Conservation (phyloP, 2,329 filamentous ascomycete genomes). For the Venturia oleaginea region DNA sequence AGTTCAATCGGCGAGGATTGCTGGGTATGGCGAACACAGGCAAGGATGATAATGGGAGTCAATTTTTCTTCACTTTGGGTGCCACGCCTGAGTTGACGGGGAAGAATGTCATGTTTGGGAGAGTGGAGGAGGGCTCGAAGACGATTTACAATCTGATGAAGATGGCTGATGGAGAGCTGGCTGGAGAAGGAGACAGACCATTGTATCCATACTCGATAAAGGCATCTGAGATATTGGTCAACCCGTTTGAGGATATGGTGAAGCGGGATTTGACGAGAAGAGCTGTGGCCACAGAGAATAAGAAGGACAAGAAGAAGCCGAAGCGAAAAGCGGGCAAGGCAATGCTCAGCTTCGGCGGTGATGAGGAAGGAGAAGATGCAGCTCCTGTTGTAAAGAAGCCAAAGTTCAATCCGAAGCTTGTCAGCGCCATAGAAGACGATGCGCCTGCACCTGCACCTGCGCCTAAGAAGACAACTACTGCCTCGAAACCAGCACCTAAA, state of each 20-base stretch:
- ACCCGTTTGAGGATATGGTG: constrained; percentile 75
- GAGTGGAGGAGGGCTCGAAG: constrained; percentile 65
- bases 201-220: constrained; percentile 73
- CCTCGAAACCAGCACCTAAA: neutral
- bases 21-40: constrained; percentile 95
- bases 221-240: constrained; percentile 64
- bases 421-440: constrained; percentile 36
- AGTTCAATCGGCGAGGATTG: constrained; percentile 84
- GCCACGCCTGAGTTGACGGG: constrained; percentile 74
- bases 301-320: constrained; percentile 38
- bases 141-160: constrained; percentile 71
- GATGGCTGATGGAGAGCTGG: constrained; percentile 80
- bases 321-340: constrained; percentile 71
- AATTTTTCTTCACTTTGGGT: constrained; percentile 92
- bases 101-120: constrained; percentile 88
- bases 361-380: constrained; percentile 50
- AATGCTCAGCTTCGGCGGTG: constrained; percentile 64
- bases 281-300: constrained; percentile 45
- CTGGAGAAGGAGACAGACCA: constrained; percentile 68
- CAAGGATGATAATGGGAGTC: constrained; percentile 75
- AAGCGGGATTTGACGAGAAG: constrained; percentile 37
- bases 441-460: constrained; percentile 19
- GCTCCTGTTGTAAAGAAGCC: constrained; percentile 60
- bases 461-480: neutral
- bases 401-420: constrained; percentile 70